Percentiles rank a stretch among this genome's conserved stretches.
Conservation (phyloP, 1,284 basidiomycete genomes). For the Ustilago hordei region DNA sequence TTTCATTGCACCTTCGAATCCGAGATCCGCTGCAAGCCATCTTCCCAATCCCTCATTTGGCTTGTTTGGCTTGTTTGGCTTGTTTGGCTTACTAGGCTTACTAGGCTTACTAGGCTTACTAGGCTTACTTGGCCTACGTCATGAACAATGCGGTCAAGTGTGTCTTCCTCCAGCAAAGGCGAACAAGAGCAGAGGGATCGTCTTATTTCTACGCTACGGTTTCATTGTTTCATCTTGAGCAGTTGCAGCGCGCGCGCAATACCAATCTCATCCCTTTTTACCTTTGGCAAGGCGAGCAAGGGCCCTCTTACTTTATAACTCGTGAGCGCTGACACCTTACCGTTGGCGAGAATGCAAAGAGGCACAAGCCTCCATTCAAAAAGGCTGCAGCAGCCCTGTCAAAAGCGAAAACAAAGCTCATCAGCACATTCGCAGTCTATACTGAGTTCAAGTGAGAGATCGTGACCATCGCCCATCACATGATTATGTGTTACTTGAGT, state of each 20-base stretch:
- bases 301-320: neutral
- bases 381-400: neutral
- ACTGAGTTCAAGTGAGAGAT: neutral
- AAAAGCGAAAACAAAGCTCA: constrained; percentile 1
- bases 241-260: neutral
- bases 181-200: neutral
- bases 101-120: neutral
- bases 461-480: constrained; percentile 25
- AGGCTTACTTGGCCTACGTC: neutral
- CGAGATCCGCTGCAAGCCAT: constrained; percentile 7
- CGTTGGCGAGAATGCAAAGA: constrained; percentile 6
- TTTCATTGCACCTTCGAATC: neutral
- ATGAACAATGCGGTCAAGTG: neutral
- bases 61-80: neutral
- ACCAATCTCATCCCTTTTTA: neutral
- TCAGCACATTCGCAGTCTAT: neutral
- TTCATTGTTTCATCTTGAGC: neutral
- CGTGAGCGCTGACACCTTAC: neutral
- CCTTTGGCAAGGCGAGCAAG: neutral
- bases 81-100: too few species aligned
- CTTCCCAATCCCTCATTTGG: neutral
- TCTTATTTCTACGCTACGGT: neutral
- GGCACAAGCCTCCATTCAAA: neutral
- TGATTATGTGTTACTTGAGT: constrained; percentile 6
- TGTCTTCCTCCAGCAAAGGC: too few species aligned